phyloP scores from a whole-genome alignment of 78 protist genomes.

The Emiliania huxleyi region DNA sequence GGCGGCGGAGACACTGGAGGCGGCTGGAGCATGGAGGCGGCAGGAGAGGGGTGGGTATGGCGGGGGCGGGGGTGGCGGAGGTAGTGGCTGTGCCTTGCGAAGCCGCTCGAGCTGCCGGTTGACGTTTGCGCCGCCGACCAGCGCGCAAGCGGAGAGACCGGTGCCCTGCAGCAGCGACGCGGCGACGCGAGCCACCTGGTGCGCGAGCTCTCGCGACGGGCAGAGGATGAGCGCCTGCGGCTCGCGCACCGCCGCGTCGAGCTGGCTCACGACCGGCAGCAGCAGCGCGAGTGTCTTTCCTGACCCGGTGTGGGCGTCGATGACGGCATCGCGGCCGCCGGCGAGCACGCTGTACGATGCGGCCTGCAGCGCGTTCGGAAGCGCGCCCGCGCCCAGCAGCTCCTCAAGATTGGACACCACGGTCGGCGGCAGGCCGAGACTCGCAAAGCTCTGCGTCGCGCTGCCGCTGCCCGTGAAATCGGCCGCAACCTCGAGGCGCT shows the following conservation, averaged over 20 bases:
- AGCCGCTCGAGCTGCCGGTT: background rate
- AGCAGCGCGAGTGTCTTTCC: conserved; percentile 53
- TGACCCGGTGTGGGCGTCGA: conserved; percentile 35
- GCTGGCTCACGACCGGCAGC: background rate
- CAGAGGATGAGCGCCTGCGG: conserved; percentile 29
- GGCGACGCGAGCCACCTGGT: conserved; percentile 20
- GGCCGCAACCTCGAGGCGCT: too few species aligned
- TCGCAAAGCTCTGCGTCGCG: too few species aligned
- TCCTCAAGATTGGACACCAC: background rate
- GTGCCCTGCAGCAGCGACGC: too few species aligned
- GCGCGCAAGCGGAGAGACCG: background rate
- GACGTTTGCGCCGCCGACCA: background rate
- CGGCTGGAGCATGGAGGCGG: too few species aligned
- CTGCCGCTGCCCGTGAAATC: too few species aligned
- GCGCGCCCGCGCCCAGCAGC: background rate
- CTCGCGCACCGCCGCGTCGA: background rate
- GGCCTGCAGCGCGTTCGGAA: background rate
- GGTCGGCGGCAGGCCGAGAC: background rate
- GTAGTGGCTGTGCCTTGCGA: background rate
- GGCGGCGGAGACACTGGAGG: too few species aligned
- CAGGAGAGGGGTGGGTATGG: too few species aligned
- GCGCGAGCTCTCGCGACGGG: conserved; percentile 48
- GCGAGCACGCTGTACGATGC: background rate
- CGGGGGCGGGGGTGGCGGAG: too few species aligned
- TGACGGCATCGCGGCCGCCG: background rate